Evolutionary conservation across 768 basidiomycete species (phyloP).

Genomic region (Trametes cingulata): DNA sequence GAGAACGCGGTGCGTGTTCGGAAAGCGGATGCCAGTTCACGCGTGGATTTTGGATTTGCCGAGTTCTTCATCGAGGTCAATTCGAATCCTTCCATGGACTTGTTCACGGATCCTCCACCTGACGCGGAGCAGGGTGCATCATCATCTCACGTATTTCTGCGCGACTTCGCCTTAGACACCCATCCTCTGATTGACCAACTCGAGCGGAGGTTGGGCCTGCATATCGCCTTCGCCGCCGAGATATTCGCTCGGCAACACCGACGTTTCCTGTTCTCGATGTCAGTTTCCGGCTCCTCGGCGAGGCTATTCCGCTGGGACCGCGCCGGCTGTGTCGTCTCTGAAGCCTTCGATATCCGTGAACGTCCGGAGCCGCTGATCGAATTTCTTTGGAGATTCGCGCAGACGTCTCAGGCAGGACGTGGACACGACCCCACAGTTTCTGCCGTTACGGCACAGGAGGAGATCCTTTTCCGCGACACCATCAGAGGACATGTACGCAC

Average conservation of each 20-base stretch:
- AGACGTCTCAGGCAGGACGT: slow-evolving; percentile 15
- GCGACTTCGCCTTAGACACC: not conserved
- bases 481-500: not conserved
- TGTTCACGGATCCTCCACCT: slow-evolving; percentile 6
- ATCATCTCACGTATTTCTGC: not conserved
- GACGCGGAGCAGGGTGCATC: not conserved
- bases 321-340: slow-evolving; percentile 33
- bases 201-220: not conserved
- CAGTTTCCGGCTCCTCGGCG: slow-evolving; percentile 27
- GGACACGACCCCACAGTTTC: slow-evolving; percentile 26
- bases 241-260: slow-evolving; percentile 32
- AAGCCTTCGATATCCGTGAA: slow-evolving; percentile 28
- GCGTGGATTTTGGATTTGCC: not conserved
- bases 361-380: slow-evolving; percentile 27
- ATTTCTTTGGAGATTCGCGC: slow-evolving; percentile 34
- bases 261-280: slow-evolving; percentile 30
- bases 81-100: not conserved
- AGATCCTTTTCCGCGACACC: not conserved
- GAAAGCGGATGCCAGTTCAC: not conserved
- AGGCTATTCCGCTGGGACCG: slow-evolving; percentile 37
- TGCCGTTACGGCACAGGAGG: not conserved
- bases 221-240: not conserved
- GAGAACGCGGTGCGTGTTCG: not conserved
- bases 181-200: not conserved
- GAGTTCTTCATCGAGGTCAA: slow-evolving; percentile 17